Conservation (phyloP, 2,329 filamentous ascomycete species). For the Aspergillus latus region DNA sequence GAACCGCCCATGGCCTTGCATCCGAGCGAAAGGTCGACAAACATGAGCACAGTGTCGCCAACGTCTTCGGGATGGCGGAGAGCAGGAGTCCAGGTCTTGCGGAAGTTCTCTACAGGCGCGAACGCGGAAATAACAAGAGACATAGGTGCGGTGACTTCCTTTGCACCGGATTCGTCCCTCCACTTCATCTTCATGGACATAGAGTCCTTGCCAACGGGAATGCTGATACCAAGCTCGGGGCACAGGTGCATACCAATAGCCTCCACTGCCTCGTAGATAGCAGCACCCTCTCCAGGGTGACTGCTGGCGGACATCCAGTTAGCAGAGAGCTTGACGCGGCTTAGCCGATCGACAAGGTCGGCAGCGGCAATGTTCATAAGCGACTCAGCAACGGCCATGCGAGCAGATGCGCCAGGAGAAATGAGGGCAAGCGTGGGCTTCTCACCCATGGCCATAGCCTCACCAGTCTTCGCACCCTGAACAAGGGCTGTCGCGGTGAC, state of each 20-base stretch:
- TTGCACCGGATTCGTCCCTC: conserved; percentile 69
- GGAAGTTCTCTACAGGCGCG: conserved; percentile 75
- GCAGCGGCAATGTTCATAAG: conserved; percentile 90
- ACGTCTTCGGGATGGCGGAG: conserved; percentile 80
- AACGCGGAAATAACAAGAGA: conserved; percentile 92
- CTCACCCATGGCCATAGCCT: conserved; percentile 98
- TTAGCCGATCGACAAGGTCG: conserved; percentile 68
- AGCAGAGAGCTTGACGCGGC: conserved; percentile 81
- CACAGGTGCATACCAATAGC: conserved; percentile 92
- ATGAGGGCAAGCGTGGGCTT: conserved; percentile 87
- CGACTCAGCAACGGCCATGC: conserved; percentile 94
- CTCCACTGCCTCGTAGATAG: conserved; percentile 88
- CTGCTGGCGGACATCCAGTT: conserved; percentile 99
- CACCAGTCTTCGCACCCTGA: conserved; percentile 71
- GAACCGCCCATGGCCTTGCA: conserved; percentile 84
- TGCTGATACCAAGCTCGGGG: conserved; percentile 83
- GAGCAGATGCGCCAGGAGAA: conserved; percentile 81
- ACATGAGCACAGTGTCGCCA: conserved; percentile 83
- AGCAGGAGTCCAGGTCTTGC: conserved; percentile 91
- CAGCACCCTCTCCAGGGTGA: conserved; percentile 88
- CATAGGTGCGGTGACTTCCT: conserved; percentile 88
- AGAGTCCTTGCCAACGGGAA: conserved; percentile 96
- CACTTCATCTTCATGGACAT: conserved; percentile 99
- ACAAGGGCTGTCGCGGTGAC: conserved; percentile 83
- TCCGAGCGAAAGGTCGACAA: conserved; percentile 82